Conservation (phyloP, 148 eudicot genomes). For the Rhododendron vialii region DNA sequence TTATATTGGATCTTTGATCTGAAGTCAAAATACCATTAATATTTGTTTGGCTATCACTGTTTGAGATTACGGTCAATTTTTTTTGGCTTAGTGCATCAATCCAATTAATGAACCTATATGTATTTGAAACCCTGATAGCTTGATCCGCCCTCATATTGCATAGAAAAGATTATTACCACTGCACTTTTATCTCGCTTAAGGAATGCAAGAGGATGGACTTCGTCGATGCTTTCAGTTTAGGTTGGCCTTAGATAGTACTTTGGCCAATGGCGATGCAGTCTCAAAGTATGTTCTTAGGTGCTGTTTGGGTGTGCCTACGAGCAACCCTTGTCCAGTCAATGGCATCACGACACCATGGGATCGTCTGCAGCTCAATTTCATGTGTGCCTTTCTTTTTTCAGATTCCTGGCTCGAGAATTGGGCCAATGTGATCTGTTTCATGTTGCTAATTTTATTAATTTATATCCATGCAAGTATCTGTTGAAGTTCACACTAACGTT, state of each 20-base stretch:
- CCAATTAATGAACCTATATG: background rate
- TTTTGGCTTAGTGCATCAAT: background rate
- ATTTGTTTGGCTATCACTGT: background rate
- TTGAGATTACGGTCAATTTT: background rate
- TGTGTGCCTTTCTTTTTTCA: background rate
- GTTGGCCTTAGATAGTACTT: background rate
- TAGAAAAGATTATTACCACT: no score
- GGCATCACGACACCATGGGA: background rate
- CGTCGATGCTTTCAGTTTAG: background rate
- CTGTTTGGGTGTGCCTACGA: background rate
- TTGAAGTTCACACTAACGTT: no score
- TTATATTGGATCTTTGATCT: background rate
- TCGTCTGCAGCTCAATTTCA: background rate
- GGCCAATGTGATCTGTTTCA: background rate
- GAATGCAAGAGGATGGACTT: background rate
- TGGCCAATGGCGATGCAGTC: background rate
- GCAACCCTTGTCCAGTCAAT: background rate
- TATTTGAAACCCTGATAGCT: background rate
- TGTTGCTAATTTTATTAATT: background rate
- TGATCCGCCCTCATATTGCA: background rate
- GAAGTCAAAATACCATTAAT: background rate
- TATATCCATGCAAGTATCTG: background rate
- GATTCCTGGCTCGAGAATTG: background rate
- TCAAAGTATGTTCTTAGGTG: background rate
- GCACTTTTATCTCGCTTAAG: background rate